Conservation (phyloP, 108 stramenopile genomes). For the Pseudonitzschia multistriata region DNA sequence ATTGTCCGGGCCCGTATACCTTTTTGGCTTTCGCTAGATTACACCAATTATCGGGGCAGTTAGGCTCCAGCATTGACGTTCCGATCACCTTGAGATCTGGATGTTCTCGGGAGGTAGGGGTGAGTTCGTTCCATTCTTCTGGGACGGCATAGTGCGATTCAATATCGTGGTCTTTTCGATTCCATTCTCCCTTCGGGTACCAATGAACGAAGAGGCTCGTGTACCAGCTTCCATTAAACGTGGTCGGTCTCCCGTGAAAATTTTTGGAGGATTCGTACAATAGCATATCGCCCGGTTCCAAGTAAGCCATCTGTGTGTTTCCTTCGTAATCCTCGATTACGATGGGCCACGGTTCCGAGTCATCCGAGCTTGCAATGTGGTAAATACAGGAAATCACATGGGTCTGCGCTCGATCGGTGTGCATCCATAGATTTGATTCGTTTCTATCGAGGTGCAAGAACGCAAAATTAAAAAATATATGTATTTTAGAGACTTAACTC, state of each 20-base stretch:
- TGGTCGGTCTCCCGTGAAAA: conserved; percentile 79
- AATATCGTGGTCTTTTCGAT: conserved; percentile 33
- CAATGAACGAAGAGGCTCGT: conserved; percentile 79
- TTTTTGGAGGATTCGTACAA: conserved; percentile 86
- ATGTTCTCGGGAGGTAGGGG: conserved; percentile 27
- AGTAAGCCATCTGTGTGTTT: conserved; percentile 24
- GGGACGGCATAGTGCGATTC: conserved; percentile 63
- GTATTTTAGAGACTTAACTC: neutral
- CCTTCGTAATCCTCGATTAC: conserved; percentile 44
- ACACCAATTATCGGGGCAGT: conserved; percentile 56
- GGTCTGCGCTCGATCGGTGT: conserved; percentile 73
- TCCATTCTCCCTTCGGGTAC: conserved; percentile 57
- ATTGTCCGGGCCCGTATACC: conserved; percentile 48
- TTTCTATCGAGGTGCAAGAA: conserved; percentile 19
- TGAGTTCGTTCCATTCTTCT: conserved; percentile 19
- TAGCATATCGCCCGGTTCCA: conserved; percentile 77
- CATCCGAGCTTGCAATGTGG: conserved; percentile 77
- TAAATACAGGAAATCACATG: conserved; percentile 85
- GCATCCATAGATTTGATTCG: conserved; percentile 73
- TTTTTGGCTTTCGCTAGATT: conserved; percentile 17
- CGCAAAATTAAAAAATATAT: neutral
- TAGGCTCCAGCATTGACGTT: conserved; percentile 68
- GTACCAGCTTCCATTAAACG: conserved; percentile 77
- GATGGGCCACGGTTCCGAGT: conserved; percentile 78
- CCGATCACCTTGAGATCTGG: conserved; percentile 47